phyloP scores from a whole-genome alignment of 2,329 filamentous ascomycete species.

The Westerdykella ornata region DNA sequence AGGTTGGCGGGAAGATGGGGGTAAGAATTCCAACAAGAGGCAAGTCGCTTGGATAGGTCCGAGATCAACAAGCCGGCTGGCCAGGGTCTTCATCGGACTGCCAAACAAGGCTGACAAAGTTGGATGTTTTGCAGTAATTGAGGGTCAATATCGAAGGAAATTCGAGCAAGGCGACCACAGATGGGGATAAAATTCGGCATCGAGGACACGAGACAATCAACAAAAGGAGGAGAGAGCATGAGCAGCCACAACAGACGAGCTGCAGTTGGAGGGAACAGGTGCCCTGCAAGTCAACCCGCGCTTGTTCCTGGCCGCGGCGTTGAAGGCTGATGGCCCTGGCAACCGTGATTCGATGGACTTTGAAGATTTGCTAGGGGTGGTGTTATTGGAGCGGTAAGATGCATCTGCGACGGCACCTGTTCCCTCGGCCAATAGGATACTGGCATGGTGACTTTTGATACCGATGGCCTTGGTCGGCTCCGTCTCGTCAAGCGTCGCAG shows the following conservation, averaged over 20 bases:
- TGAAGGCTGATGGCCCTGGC: slow-evolving; percentile 15
- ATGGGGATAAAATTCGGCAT: slow-evolving; percentile 8
- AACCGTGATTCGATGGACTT: slow-evolving; percentile 26
- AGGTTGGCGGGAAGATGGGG: slow-evolving; percentile 23
- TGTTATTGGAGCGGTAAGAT: slow-evolving; percentile 29
- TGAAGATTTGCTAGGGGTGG: slow-evolving; percentile 6
- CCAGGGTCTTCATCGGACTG: slow-evolving; percentile 23
- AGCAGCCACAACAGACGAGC: slow-evolving; percentile 16
- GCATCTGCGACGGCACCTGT: slow-evolving; percentile 10
- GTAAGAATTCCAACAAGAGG: slow-evolving; percentile 23
- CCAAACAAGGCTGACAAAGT: slow-evolving; percentile 29
- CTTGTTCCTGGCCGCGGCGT: slow-evolving; percentile 30
- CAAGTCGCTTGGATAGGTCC: slow-evolving; percentile 1
- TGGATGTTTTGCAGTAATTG: slow-evolving; percentile 25
- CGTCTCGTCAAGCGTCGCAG: slow-evolving; percentile 27
- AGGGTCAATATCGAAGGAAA: slow-evolving; percentile 9
- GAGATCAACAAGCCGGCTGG: slow-evolving; percentile 21
- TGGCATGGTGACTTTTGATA: slow-evolving; percentile 18
- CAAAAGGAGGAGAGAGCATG: slow-evolving; percentile 9
- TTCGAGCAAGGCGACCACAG: slow-evolving; percentile 4
- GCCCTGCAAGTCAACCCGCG: slow-evolving; percentile 26
- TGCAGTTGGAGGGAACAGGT: slow-evolving; percentile 9
- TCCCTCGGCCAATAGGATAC: slow-evolving; percentile 12
- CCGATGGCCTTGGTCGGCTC: slow-evolving; percentile 1
- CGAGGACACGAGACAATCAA: slow-evolving; percentile 16